Conservation (phyloP, 805 yeast species). For the Lipomyces yamadae region DNA sequence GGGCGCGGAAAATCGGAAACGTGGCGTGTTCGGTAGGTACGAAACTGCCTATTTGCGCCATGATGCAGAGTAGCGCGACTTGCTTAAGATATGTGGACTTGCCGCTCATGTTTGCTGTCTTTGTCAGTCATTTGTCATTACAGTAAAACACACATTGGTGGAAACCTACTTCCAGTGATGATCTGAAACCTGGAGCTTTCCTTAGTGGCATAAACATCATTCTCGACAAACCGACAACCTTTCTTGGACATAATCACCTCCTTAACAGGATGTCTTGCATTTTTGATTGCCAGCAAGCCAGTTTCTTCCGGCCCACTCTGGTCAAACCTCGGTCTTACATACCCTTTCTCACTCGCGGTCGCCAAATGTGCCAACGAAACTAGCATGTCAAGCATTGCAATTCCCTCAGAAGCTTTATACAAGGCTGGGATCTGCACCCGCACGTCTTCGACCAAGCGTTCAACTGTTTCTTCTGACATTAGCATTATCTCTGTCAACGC, state of each 20-base stretch:
- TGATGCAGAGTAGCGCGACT: constrained; percentile 53
- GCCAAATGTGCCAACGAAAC: constrained; percentile 41
- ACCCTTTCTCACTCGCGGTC: constrained; percentile 22
- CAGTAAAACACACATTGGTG: background rate
- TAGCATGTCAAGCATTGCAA: constrained; percentile 51
- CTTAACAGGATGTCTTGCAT: constrained; percentile 53
- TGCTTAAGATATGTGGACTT: constrained; percentile 63
- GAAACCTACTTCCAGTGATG: constrained; percentile 52
- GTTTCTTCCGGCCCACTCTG: constrained; percentile 4
- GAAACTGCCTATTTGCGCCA: constrained; percentile 64
- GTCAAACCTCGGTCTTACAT: constrained; percentile 24
- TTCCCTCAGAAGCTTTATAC: constrained; percentile 53
- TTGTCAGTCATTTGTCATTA: background rate
- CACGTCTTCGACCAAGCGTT: constrained; percentile 43
- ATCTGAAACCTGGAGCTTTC: constrained; percentile 53
- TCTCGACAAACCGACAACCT: constrained; percentile 46
- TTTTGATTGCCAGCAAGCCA: constrained; percentile 40
- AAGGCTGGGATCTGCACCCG: constrained; percentile 45
- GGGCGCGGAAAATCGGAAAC: constrained; percentile 23
- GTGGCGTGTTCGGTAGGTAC: constrained; percentile 40
- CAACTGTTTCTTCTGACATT: constrained; percentile 51
- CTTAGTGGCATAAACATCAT: constrained; percentile 48
- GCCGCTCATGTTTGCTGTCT: constrained; percentile 62
- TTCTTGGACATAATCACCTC: constrained; percentile 40
- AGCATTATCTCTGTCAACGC: constrained; percentile 50